Evolutionary conservation across 345 rosid species (phyloP), one percentile per base, ranked within the genome.

Genomic region (Luvunga scandens): DNA sequence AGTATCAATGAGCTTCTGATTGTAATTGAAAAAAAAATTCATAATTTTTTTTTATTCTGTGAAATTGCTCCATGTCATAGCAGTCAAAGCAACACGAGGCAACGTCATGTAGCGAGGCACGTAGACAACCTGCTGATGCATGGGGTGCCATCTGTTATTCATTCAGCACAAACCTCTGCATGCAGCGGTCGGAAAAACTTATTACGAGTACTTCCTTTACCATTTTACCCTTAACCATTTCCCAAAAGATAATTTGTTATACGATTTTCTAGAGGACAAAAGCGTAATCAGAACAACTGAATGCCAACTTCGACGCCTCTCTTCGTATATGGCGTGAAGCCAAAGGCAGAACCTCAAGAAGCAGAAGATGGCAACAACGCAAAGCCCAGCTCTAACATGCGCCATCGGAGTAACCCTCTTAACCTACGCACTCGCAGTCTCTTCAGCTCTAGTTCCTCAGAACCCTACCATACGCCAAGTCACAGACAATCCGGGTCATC

Each of bases 401-500:
- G 55, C 66, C 66, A 22, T 69, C 21, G 66, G 66, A 21, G 62
- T 71, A 21, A n/a, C 78, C 2, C 9, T 81, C 39, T 13, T 80
- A 53, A 75, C 84, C 74, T 80, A 55, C 76, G 66, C 71, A 61
- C 24, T 75, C 56, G 13, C 79, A 62, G 24, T 76, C n/a, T 79
- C 77, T 48, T 13, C 76, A 48, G 66, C 27, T 75, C 45, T 69
- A 10, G 7, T 53, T 38, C 53, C 80, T 21, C 78, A 85, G 25
- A 83, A 85, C 34, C 77, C 85, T 9, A 75, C 75, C 79, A 86
- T 88, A 77, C 85, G 71, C 63, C 89, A 84, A 82, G 88, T 91
- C 83, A 91, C 89, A 10, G 90, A 86, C 27, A 50, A 73, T 22
- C 66, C 55, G 16, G n/a, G 34, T 2, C 33, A 71, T 55, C 33